Evolutionary conservation across 495 filamentous ascomycete species (phyloP), one percentile per base, ranked within the genome.

Genomic region (Aspergillus kassunensis): DNA sequence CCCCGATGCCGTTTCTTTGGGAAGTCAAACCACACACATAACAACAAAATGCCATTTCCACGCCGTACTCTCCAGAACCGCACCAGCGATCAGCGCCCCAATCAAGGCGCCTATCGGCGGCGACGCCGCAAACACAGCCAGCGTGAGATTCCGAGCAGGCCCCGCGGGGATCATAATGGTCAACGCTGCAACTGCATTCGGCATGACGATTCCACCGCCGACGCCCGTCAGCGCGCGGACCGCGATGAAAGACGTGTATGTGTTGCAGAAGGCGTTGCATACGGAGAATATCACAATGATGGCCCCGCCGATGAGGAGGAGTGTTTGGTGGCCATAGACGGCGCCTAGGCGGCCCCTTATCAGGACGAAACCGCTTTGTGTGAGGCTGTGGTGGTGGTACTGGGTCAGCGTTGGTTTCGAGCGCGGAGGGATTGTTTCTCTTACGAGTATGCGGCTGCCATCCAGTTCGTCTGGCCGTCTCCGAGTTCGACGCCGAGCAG

Each of bases 321-420:
- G 4, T 4, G 4, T 35, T 16, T 36, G 16, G 30, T 48, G 44
- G 4, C 44, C 44, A 19, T 48, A 36, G 4, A 48, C 34, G 6
- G 44, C 30, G 13, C 44, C 44, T 4, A 48, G 5, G 6, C 44
- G 44, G 11, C 44, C 44, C 18, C 29, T 23, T 3, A 48, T 48
- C 0, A 48, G 44, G n/a, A 48, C 44, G 20, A 48, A 48, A 4
- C 30, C 44, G 34, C 44, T 23, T 25, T 48, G 44, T 0, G 44
- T 36, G n/a, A n/a, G n/a, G n/a, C n/a, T n/a, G n/a, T n/a, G n/a
- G n/a, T n/a, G n/a, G n/a, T n/a, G n/a, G n/a, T n/a, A n/a, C n/a
- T n/a, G n/a, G n/a, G n/a, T n/a, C n/a, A n/a, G n/a, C n/a, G n/a
- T n/a, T n/a, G n/a, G n/a, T n/a, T n/a, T n/a, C n/a, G n/a, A n/a